Evolutionary conservation across 441 rosid species (phyloP).

Genomic region (Bocquillonia castaneifolia): DNA sequence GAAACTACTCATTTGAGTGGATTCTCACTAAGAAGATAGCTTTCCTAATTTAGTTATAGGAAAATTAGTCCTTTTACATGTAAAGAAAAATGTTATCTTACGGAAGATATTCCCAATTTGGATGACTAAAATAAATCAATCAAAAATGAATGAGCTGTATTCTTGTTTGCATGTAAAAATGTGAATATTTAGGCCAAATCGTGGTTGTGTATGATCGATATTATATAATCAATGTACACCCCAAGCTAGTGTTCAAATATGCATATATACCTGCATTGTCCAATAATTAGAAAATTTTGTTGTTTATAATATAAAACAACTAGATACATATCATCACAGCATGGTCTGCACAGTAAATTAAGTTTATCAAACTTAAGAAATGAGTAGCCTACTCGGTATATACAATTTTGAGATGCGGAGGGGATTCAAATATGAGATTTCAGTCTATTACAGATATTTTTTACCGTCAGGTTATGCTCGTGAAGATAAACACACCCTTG

Average conservation of each 20-base stretch:
- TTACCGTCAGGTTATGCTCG: too few species aligned
- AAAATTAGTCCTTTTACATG: background rate
- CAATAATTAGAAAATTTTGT: too few species aligned
- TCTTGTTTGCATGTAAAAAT: background rate
- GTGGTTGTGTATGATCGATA: background rate
- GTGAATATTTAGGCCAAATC: background rate
- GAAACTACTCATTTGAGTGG: constrained; percentile 19
- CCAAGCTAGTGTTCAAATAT: background rate
- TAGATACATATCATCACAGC: background rate
- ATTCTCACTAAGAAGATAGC: constrained; percentile 9
- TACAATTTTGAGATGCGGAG: too few species aligned
- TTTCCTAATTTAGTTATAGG: constrained; percentile 25
- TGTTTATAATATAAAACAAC: background rate
- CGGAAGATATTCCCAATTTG: constrained; percentile 21
- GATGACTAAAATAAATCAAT: background rate
- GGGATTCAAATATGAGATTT: too few species aligned
- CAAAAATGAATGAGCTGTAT: too few species aligned
- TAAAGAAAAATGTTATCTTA: constrained; percentile 18
- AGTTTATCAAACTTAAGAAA: background rate
- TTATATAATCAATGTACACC: background rate
- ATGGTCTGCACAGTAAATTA: too few species aligned
- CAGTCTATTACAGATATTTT: too few species aligned
- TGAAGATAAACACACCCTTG: background rate
- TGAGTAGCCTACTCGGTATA: constrained; percentile 4
- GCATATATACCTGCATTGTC: background rate